phyloP scores from a whole-genome alignment of 768 basidiomycete genomes.

The Leucocoprinus birnbaumii region DNA sequence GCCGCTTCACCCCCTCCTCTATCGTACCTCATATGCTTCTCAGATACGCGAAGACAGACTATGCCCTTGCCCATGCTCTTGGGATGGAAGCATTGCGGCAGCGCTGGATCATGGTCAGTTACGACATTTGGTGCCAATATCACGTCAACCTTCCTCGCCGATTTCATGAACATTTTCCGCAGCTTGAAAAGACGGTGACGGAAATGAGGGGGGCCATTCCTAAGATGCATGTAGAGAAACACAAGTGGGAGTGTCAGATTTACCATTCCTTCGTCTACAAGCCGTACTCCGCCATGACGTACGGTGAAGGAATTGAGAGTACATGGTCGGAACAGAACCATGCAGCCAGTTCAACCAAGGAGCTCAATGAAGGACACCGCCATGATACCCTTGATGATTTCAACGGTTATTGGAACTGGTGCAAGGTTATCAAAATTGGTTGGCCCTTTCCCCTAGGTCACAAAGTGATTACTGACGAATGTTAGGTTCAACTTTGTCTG shows the following conservation, averaged over 20 bases:
- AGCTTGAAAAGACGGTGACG: too few relatives aligned
- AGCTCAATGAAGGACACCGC: too few relatives aligned
- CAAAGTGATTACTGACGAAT: too few relatives aligned
- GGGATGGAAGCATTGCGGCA: neutral
- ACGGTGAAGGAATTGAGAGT: conserved; percentile 27
- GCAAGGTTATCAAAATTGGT: conserved; percentile 19
- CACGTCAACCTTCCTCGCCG: neutral
- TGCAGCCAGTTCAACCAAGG: too few relatives aligned
- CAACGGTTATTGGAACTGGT: too few relatives aligned
- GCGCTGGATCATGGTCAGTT: conserved; percentile 20
- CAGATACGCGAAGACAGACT: neutral
- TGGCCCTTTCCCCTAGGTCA: conserved; percentile 1
- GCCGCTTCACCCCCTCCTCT: too few relatives aligned
- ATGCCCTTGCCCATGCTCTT: neutral
- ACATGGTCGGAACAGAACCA: conserved; percentile 14
- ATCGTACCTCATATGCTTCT: too few relatives aligned
- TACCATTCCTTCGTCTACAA: conserved; percentile 23
- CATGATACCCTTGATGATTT: too few relatives aligned
- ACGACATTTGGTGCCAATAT: conserved; percentile 25
- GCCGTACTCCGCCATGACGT: conserved; percentile 19
- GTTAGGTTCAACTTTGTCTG: too few relatives aligned
- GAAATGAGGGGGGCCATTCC: conserved; percentile 20
- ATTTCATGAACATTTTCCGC: neutral
- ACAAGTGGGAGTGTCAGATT: conserved; percentile 21
- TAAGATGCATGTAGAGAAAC: conserved; percentile 25